Base-by-base conservation (phyloP, 371 early-diverging fungal species). In the Apophysomyces ossiformis region DNA sequence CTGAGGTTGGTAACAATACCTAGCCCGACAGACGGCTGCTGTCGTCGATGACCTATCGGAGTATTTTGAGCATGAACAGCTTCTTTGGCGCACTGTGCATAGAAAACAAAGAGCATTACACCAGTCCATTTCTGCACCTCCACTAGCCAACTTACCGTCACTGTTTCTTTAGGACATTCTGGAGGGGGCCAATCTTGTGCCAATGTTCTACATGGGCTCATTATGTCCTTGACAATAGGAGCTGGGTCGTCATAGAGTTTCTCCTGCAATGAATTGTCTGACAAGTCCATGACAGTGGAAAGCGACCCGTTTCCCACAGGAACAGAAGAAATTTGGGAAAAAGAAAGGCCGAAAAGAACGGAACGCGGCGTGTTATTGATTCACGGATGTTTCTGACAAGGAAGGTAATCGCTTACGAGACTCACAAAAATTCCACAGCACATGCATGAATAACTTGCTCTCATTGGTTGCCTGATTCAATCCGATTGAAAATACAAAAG, bases 1-100 rank as follows among this genome's bases (percentile, higher is more conserved):
- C 62, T 65, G 37, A 67, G 43, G 60, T 69, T 66, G 15, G 80
- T 80, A 37, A 77, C 69, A 15, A 80, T 80, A 13, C 77, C 80
- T 13, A 80, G 67, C 13, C 75, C 77, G 63, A 69, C 64, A 2
- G 77, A 72, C 15, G 70, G 70, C 47, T 77, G 73, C 46, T 50
- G 54, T 21, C 77, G 65, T n/a, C 74, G 66, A 60, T 73, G 73
- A 50, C 54, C 54, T 21, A 50, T 50, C 54, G 54, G 54, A 50
- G 54, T 50, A 50, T 50, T 50, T 21, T 50, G 54, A 50, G 54
- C 54, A 50, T n/a, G 47, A 47, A 50, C 18, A 18, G 21, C 54
- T 21, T 50, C 54, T n/a, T 50, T 50, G 54, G 54, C 54, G 54
- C 21, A 6, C 54, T 50, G 54, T 21, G 32, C 32, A 50, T 41